Evolutionary conservation across 805 yeast genomes (phyloP).

Genomic region (Kluyveromyces dobzhanskii): DNA sequence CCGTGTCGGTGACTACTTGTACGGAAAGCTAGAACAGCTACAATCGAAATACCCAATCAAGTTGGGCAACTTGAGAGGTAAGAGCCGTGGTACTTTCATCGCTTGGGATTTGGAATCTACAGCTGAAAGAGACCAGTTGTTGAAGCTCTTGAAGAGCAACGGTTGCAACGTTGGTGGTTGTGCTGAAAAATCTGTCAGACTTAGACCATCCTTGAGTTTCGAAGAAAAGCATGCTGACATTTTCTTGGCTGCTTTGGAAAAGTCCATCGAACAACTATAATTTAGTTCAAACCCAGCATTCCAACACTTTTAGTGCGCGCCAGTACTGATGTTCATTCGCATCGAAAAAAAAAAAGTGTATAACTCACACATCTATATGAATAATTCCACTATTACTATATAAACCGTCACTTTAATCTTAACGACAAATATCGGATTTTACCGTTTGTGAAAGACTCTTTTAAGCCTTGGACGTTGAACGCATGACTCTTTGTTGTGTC

Average conservation of each 20-base stretch:
- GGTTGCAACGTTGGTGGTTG: slow-evolving; percentile 68
- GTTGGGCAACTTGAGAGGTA: slow-evolving; percentile 49
- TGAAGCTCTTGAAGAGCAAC: slow-evolving; percentile 36
- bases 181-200: slow-evolving; percentile 48
- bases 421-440: no score
- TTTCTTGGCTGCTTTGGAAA: slow-evolving; percentile 35
- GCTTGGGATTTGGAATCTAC: slow-evolving; percentile 50
- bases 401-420: no score
- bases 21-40: slow-evolving; percentile 31
- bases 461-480: no score
- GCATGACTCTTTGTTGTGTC: no score
- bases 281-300: not conserved
- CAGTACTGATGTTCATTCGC: no score
- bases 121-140: slow-evolving; percentile 38
- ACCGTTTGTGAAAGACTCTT: no score
- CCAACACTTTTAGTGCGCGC: no score
- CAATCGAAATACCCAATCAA: slow-evolving; percentile 34
- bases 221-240: slow-evolving; percentile 55
- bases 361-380: no score
- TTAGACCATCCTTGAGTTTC: slow-evolving; percentile 59
- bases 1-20: slow-evolving; percentile 48
- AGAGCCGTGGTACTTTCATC: slow-evolving; percentile 54
- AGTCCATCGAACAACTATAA: slow-evolving; percentile 24
- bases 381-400: no score
- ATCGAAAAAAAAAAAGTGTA: no score